Evolutionary conservation across 2,329 filamentous ascomycete genomes (phyloP), one percentile per base, ranked within the genome.

Genomic region (Cladophialophora immunda): DNA sequence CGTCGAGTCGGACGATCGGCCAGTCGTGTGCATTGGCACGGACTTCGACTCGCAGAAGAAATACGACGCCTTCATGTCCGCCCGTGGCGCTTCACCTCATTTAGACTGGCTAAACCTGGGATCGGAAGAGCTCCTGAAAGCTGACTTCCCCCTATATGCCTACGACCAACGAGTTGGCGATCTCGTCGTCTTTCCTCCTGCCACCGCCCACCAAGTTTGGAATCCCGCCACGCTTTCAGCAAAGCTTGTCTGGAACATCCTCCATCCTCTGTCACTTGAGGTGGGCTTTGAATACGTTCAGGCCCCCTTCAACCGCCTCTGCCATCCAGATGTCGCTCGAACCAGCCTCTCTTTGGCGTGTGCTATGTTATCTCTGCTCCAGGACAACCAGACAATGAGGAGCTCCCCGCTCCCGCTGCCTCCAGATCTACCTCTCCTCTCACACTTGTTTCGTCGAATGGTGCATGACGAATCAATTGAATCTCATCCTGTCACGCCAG

Each of bases 201-300:
- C 75, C 22, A 78, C 77, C 54, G 75, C 76, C 11, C 76, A 79
- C 64, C 77, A 79, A 62, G 72, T 79, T 47, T 78, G 76, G 76
- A 78, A 79, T 65, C 71, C 76, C 19, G 74, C 74, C 36, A 68
- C 72, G 2, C 68, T 78, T 60, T 76, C 76, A 13, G 77, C 76
- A 17, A 78, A 78, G 62, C 69, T 78, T 17, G 77, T 78, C 32
- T 78, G 77, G 77, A 78, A 78, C 60, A 76, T 78, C 25, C 73
- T 79, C 57, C 77, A 78, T 70, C 69, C 75, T 15, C 72, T 76
- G 6, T 78, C 76, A 13, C 67, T 78, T 7, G 71, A 73, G 53
- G 73, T 75, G 36, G 77, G 77, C 54, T 75, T 78, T 53, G 70
- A 76, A 56, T 75, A 78, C 66, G 73, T 78, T 3, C 76, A 79